Evolutionary conservation across 352 stramenopile species (phyloP), one percentile per base, ranked within the genome.

Genomic region (Thraustochytrium sp.): DNA sequence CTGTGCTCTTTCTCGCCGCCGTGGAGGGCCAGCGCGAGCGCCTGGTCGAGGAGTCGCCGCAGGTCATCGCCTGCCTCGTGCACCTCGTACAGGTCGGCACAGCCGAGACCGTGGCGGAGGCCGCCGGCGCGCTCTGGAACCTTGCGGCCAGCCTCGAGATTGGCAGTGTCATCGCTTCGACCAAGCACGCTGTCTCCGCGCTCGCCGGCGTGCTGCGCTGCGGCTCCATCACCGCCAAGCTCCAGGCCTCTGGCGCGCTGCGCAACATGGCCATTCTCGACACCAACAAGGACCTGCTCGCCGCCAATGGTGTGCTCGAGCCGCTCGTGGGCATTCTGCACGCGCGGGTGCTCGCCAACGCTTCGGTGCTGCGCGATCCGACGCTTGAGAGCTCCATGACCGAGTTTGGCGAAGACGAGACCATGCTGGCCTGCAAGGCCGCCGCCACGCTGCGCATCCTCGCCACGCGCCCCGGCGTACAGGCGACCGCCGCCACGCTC

Each of bases 251-350:
- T 3, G 68, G 68, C 51, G 68, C 68, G 5, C 68, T 80, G 34
- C 68, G 68, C 21, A 80, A 80, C 31, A n/a, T 80, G 23, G 68
- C 68, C 34, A 80, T 80, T 26, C 31, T 80, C 26, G 68, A 80
- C 26, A 21, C 31, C 18, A 80, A 80, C 68, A 80, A 80, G 53
- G 53, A 51, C 68, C 38, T 55, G 16, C 31, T 80, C 18, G 18
- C 40, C 2, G 13, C 11, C 21, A 46, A 21, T 26, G 68, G 51
- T 16, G 36, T 80, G 5, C 31, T 80, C 34, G 68, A 80, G 46
- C 68, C 68, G 23, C 26, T 80, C 46, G 2, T 61, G 1, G 38
- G 0, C 2, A 46, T 80, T 9, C 34, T 61, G 13, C 34, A 48
- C 29, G 48, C 42, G 31, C 48, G 68, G 1, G 68, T 26, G 11